Evolutionary conservation across 495 filamentous ascomycete genomes (phyloP), one percentile per base, ranked within the genome.

Genomic region (Glonium stellatum): DNA sequence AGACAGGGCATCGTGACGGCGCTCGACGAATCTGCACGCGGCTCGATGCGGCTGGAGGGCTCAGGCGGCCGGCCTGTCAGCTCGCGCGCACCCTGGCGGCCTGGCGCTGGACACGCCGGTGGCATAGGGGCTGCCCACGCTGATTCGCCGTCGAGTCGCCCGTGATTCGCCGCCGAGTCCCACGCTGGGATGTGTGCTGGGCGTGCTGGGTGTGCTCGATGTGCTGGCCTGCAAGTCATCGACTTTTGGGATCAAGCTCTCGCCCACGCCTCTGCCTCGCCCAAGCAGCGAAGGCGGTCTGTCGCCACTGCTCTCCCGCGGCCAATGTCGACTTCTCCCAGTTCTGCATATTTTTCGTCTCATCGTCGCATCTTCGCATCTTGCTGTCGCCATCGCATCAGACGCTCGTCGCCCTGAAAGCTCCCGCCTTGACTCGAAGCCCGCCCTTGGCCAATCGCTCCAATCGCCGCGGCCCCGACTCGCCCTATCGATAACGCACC

Each of bases 181-280:
- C 59, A 62, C 59, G 58, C 10, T 44, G 49, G 51, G n/a, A n/a
- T n/a, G 57, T 60, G 53, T 64, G 57, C 58, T 44, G 49, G 51
- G 57, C 57, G 53, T 64, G 57, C 58, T 60, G 49, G 51, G 57
- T 60, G 53, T 64, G 57, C 58, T 44, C 37, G 51, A 60, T 60
- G 53, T 64, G 57, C 58, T 60, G 62, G 62, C 53, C 62, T 64
- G 61, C 62, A 64, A 59, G 57, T 57, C 62, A 64, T 64, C 44
- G 42, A n/a, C 52, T 37, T 37, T 37, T n/a, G 19, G 18, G 31
- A 19, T 37, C 34, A 37, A 55, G n/a, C 52, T 39, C 35, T 25
- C 42, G 44, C 2, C 25, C 54, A 8, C 34, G 54, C 31, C 23
- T n/a, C 42, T 19, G 6, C 19, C 36, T 19, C 39, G 46, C 55